Evolutionary conservation across 805 yeast genomes (phyloP).

Genomic region (Ogataea sp.): DNA sequence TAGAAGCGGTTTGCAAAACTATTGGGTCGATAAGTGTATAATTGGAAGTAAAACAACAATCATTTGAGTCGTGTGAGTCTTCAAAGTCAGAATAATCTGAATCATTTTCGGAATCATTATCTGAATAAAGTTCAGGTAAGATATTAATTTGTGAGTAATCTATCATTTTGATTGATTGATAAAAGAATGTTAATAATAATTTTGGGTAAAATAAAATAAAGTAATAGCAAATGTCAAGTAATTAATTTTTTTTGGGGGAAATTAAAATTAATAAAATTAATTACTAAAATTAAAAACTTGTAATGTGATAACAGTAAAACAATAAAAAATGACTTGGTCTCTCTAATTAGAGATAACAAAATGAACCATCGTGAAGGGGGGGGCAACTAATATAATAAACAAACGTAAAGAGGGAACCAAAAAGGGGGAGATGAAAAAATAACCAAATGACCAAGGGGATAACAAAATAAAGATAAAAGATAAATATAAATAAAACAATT

Average conservation of each 20-base stretch:
- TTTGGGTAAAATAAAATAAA: too few species aligned
- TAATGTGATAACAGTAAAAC: too few species aligned
- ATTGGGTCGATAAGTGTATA: too few species aligned
- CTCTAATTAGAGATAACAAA: not conserved
- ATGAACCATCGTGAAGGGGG: not conserved
- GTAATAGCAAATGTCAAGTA: not conserved
- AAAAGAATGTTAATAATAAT: not conserved
- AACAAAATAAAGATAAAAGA: not conserved
- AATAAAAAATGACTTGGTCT: not conserved
- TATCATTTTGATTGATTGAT: not conserved
- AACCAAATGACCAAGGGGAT: not conserved
- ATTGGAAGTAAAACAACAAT: too few species aligned
- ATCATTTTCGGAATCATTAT: not conserved
- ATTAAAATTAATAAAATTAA: too few species aligned
- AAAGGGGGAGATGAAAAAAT: too few species aligned
- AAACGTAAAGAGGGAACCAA: too few species aligned
- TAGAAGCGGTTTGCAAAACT: not conserved
- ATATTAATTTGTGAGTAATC: not conserved
- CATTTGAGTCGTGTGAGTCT: not conserved
- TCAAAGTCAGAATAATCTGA: not conserved
- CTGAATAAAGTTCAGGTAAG: not conserved
- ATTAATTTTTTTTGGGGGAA: too few species aligned
- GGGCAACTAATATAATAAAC: not conserved
- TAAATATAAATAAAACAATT: not conserved
- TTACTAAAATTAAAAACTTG: too few species aligned